Base-by-base conservation (phyloP, 192 early-diverging fungal genomes). In the Chytriomyces confervae region DNA sequence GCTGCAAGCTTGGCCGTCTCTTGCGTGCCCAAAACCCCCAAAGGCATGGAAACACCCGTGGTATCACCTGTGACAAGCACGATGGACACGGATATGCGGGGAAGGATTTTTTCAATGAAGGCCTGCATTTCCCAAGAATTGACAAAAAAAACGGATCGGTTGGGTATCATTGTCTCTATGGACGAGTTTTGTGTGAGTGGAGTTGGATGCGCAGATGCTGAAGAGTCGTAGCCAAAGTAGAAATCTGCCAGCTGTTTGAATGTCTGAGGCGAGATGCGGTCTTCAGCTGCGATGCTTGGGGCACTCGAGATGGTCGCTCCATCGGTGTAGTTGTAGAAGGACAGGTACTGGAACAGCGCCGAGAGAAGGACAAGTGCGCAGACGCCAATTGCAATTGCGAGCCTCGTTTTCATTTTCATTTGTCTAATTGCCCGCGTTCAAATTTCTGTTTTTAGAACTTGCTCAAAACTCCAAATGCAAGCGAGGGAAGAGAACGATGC, bases 11-110 rank as follows among this genome's bases (percentile, higher is more conserved):
- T 27, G 48, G 11, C 13, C 18, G 66, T 48, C 11, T 48, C 43
- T 24, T 69, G 13, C 45, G 46, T n/a, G 27, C 18, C 47, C 36
- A 69, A 1, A 0, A 24, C 66, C 0, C 46, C 66, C 8, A n/a
- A 16, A 1, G 66, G 66, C 43, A 69, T 69, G 24, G 43, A 13
- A 0, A 29, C 47, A 2, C 29, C 29, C 36, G 8, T 16, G 0
- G 66, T 47, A 5, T 69, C 66, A 1, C 36, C 66, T 1, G 66
- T 69, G 66, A 69, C 27, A 18, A 69, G 48, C 1, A 69, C 36
- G 48, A 69, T 46, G 24, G 36, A 11, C 10, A 29, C 11, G 8
- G 16, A 18, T 24, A 69, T 11, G 45, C 11, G 16, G 13, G 66
- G 66, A 24, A 69, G 66, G n/a, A 69, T 48, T 9, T 45, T 10